A percentile compares a stretch with the other conserved stretches of the same genome.
These are phyloP conservation scores for Pugionium dolabratum DNA, from an alignment of 345 rosid species.

Conservation along the genomic window DNA sequence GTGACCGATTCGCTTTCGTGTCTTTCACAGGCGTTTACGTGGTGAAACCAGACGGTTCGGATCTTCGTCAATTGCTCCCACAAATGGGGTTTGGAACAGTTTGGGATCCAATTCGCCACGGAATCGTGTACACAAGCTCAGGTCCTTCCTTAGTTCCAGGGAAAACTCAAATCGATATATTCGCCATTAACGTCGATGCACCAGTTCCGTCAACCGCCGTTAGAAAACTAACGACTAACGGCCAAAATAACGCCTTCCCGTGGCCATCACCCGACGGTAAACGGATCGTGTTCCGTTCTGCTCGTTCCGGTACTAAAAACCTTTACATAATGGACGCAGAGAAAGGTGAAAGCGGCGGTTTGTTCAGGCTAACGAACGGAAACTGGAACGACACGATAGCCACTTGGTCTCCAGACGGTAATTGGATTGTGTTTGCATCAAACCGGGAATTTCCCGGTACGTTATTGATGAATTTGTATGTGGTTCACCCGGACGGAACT, in stretches of 20 bases:
- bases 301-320: constrained; percentile 71
- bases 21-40: constrained; percentile 66
- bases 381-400: constrained; percentile 86
- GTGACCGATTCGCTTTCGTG: constrained; percentile 73
- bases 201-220: constrained; percentile 27
- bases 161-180: constrained; percentile 58
- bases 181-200: constrained; percentile 59
- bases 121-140: constrained; percentile 64
- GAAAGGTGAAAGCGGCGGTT: constrained; percentile 61
- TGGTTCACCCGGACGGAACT: constrained; percentile 81
- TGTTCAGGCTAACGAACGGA: constrained; percentile 65
- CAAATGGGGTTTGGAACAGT: constrained; percentile 60
- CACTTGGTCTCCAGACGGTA: constrained; percentile 82
- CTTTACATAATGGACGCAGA: constrained; percentile 75
- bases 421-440: constrained; percentile 77
- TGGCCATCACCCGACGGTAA: constrained; percentile 83
- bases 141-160: constrained; percentile 66
- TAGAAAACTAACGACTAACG: constrained; percentile 59
- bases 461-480: constrained; percentile 60
- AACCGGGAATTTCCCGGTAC: constrained; percentile 68
- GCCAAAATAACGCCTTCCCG: constrained; percentile 81
- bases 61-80: constrained; percentile 48
- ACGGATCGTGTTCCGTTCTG: constrained; percentile 73
- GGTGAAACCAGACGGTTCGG: constrained; percentile 71
- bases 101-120: constrained; percentile 71